These are phyloP conservation scores for Climacium dendroides DNA, from an alignment of 225 moss, liverwort and hornwort species.

Conservation along the genomic window DNA sequence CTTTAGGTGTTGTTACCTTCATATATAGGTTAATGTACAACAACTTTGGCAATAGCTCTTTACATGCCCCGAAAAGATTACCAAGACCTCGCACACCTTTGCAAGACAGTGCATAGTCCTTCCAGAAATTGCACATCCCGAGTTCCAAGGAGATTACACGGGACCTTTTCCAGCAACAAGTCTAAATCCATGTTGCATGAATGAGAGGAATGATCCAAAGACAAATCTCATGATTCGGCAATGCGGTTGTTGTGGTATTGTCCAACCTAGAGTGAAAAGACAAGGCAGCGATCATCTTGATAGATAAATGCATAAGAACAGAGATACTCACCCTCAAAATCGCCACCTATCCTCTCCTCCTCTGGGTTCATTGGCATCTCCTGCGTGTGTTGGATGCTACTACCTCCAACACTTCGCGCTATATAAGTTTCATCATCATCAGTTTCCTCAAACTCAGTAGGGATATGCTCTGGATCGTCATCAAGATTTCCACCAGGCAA, in stretches of 20 bases:
- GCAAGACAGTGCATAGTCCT: not conserved
- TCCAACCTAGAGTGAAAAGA: not conserved
- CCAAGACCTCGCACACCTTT: not conserved
- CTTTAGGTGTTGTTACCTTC: not conserved
- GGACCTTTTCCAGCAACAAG: not conserved
- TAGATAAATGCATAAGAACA: not conserved
- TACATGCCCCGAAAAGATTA: not conserved
- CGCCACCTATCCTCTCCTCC: slow-evolving; percentile 43
- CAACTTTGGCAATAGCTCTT: not conserved
- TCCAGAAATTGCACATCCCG: not conserved
- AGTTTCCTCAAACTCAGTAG: slow-evolving; percentile 4
- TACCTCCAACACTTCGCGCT: not conserved
- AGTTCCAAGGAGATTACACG: not conserved
- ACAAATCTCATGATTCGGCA: not conserved
- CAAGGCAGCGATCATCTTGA: not conserved
- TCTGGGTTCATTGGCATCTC: slow-evolving; percentile 11
- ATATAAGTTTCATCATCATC: slow-evolving; percentile 23
- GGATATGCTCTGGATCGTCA: not conserved
- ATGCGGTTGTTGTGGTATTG: not conserved
- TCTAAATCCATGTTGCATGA: not conserved
- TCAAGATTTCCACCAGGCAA: slow-evolving; percentile 7
- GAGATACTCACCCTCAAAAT: slow-evolving; percentile 21
- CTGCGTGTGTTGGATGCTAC: not conserved
- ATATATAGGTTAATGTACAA: not conserved
- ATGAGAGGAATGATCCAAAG: not conserved